A percentile compares a stretch with the other conserved stretches of the same genome.
These are phyloP conservation scores for Jatropha multifida DNA, from an alignment of 441 rosid species.

Conservation along the genomic window DNA sequence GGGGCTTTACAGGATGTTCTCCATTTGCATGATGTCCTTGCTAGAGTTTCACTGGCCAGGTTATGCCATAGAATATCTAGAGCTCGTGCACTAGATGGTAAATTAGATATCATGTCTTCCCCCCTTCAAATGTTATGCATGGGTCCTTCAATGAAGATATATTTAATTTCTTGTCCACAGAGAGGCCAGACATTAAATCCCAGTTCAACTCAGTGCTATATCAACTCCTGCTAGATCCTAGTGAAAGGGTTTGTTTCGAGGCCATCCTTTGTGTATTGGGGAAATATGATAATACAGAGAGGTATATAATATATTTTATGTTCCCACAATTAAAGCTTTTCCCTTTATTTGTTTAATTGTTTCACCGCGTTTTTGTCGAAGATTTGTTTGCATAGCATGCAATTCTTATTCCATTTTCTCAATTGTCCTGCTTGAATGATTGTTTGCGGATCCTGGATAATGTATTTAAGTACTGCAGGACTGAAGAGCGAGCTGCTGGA, in stretches of 20 bases:
- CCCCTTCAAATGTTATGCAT: not conserved
- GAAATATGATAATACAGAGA: slow-evolving; percentile 73
- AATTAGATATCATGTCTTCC: slow-evolving; percentile 25
- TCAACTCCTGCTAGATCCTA: slow-evolving; percentile 97
- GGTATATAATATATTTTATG: slow-evolving; percentile 39
- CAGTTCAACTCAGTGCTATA: slow-evolving; percentile 93
- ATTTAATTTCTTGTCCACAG: slow-evolving; percentile 44
- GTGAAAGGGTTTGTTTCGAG: slow-evolving; percentile 99
- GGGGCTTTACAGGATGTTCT: slow-evolving; percentile 99
- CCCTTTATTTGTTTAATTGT: not conserved
- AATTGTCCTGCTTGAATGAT: not conserved
- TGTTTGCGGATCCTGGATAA: slow-evolving; percentile 10
- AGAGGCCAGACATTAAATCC: slow-evolving; percentile 88
- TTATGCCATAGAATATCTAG: slow-evolving; percentile 86
- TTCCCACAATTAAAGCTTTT: not conserved
- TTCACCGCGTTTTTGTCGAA: slow-evolving; percentile 19
- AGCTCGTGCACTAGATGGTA: slow-evolving; percentile 97
- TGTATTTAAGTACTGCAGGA: slow-evolving; percentile 47
- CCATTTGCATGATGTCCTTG: slow-evolving; percentile 99
- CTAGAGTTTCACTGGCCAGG: slow-evolving; percentile 95
- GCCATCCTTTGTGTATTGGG: slow-evolving; percentile 92
- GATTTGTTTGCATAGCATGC: slow-evolving; percentile 15
- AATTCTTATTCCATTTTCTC: slow-evolving; percentile 15
- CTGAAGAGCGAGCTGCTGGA: slow-evolving; percentile 97
- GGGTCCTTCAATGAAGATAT: slow-evolving; percentile 24